Evolutionary conservation across 805 yeast genomes (phyloP).

Genomic region (Cyberlindnera petersonii): DNA sequence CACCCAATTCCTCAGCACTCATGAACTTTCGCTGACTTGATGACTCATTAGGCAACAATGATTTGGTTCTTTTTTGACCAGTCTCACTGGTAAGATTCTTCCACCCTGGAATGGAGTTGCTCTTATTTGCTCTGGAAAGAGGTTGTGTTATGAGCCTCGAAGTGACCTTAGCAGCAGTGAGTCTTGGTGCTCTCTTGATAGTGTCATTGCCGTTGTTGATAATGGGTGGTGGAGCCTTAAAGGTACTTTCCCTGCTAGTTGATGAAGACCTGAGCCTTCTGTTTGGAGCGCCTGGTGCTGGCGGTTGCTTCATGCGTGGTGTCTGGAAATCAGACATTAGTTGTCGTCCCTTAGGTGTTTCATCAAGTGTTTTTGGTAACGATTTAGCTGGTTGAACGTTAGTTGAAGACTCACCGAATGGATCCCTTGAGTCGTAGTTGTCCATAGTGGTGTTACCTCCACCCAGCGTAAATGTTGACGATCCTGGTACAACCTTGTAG

Average conservation of each 20-base stretch:
- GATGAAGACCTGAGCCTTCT: constrained; percentile 30
- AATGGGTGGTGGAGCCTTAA: constrained; percentile 23
- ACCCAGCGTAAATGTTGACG: constrained; percentile 17
- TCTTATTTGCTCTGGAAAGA: constrained; percentile 18
- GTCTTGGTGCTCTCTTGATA: constrained; percentile 27
- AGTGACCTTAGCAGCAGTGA: constrained; percentile 42
- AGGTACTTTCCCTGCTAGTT: constrained; percentile 8
- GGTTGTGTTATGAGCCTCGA: constrained; percentile 46
- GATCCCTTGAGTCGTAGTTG: constrained; percentile 24
- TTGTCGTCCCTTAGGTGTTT: constrained; percentile 18
- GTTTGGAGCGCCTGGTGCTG: constrained; percentile 37
- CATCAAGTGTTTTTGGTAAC: constrained; percentile 14
- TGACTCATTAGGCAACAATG: constrained; percentile 11
- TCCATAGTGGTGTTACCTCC: constrained; percentile 1
- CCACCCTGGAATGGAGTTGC: constrained; percentile 9
- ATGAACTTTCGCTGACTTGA: constrained; percentile 16
- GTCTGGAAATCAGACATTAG: constrained; percentile 35
- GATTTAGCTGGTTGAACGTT: constrained; percentile 18
- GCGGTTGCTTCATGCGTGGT: constrained; percentile 35
- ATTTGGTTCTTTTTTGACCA: constrained; percentile 20
- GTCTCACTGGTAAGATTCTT: constrained; percentile 14
- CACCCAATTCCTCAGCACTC: constrained; percentile 29
- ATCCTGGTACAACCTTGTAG: constrained; percentile 32
- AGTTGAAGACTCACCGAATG: constrained; percentile 26
- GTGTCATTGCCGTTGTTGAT: constrained; percentile 15